Percentiles rank a stretch among this genome's conserved stretches.
phyloP scores from a whole-genome alignment of 1,284 basidiomycete species.

The Ceratobasidium sp. region DNA sequence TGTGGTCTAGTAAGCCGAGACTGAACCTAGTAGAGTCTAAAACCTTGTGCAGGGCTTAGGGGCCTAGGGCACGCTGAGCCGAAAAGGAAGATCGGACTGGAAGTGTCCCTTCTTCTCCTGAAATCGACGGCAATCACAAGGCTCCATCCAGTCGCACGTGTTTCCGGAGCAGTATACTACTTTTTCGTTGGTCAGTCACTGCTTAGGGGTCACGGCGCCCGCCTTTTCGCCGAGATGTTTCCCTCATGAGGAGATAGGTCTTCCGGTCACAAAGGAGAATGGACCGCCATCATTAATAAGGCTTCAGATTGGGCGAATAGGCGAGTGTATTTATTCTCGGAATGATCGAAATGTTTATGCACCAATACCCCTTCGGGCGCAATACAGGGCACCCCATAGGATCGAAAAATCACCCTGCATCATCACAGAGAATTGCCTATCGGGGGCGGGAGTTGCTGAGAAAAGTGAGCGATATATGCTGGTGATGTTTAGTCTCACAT shows the following conservation, averaged over 20 bases:
- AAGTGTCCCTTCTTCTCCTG: conserved; percentile 18
- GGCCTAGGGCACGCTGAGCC: neutral
- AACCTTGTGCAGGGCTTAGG: conserved; percentile 40
- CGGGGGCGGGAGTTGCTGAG: neutral
- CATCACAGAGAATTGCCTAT: neutral
- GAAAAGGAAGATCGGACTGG: conserved; percentile 10
- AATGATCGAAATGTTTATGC: neutral
- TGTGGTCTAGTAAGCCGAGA: neutral
- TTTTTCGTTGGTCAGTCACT: neutral
- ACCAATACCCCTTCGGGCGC: neutral
- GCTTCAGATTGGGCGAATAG: neutral
- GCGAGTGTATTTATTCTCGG: neutral
- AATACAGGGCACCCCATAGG: neutral
- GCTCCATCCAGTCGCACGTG: neutral
- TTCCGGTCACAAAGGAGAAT: conserved; percentile 10
- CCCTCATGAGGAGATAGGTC: neutral
- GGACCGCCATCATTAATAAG: conserved; percentile 17
- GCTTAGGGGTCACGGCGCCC: neutral
- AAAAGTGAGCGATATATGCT: conserved; percentile 31
- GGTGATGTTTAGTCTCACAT: neutral
- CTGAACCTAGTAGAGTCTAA: conserved; percentile 19
- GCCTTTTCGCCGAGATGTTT: conserved; percentile 15
- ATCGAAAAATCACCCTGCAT: conserved; percentile 9
- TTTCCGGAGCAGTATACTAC: neutral
- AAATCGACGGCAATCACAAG: neutral